phyloP scores from a whole-genome alignment of 805 yeast species.

The Starmerella ratchasimensis region DNA sequence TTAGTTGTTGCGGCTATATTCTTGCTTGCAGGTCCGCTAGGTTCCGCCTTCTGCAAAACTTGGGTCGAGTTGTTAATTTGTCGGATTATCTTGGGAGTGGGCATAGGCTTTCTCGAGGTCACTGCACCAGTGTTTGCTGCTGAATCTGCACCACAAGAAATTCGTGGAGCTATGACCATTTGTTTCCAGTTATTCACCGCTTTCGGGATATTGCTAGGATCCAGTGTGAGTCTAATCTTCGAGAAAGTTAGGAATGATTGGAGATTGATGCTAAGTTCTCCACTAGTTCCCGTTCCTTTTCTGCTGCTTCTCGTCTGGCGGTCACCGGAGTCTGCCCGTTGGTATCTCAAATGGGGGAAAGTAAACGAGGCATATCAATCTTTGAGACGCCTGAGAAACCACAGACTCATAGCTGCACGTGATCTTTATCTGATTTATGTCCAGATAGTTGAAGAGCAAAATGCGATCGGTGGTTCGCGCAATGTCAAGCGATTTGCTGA shows the following conservation, averaged over 20 bases:
- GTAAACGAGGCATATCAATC: constrained; percentile 39
- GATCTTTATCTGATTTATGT: constrained; percentile 48
- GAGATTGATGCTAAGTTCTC: constrained; percentile 56
- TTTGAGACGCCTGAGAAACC: constrained; percentile 34
- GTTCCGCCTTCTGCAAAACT: constrained; percentile 47
- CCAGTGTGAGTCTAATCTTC: constrained; percentile 19
- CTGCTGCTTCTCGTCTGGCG: constrained; percentile 39
- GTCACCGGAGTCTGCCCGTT: constrained; percentile 60
- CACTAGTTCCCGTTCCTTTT: constrained; percentile 40
- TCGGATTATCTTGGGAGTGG: constrained; percentile 46
- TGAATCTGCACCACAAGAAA: constrained; percentile 43
- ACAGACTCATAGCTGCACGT: constrained; percentile 45
- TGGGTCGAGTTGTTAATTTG: constrained; percentile 51
- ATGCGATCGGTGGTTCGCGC: constrained; percentile 36
- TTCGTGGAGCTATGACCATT: constrained; percentile 55
- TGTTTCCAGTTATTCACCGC: constrained; percentile 69
- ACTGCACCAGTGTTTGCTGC: constrained; percentile 58
- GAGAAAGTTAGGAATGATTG: constrained; percentile 37
- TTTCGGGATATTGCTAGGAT: constrained; percentile 56
- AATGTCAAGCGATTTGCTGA: constrained; percentile 16
- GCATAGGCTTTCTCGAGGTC: constrained; percentile 54
- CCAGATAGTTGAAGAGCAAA: constrained; percentile 32
- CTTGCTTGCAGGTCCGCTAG: constrained; percentile 42
- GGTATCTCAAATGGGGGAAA: constrained; percentile 44
- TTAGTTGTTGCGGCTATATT: constrained; percentile 32